Evolutionary conservation across 495 filamentous ascomycete species (phyloP).

Genomic region (Xylaria nigripes): DNA sequence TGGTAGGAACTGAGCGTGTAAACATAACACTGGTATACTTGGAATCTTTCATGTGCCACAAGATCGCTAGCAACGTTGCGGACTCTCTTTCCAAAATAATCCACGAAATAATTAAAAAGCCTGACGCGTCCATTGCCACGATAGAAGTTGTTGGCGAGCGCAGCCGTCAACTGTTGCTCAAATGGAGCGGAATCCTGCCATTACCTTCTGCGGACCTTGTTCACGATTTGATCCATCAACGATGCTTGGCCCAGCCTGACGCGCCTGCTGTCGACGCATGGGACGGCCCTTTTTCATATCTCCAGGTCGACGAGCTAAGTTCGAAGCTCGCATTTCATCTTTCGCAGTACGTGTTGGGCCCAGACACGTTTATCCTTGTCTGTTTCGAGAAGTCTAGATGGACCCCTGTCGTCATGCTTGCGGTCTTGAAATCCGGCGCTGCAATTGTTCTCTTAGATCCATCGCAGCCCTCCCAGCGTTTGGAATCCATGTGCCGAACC

Average conservation of each 20-base stretch:
- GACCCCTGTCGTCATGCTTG: slow-evolving; percentile 32
- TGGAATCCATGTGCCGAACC: slow-evolving; percentile 29
- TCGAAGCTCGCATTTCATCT: slow-evolving; percentile 23
- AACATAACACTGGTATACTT: neutral
- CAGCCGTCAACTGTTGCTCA: neutral
- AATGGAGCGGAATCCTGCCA: neutral
- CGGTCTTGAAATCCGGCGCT: slow-evolving; percentile 30
- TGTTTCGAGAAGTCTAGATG: slow-evolving; percentile 46
- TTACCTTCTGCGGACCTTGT: neutral
- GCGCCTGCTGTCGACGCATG: slow-evolving; percentile 30
- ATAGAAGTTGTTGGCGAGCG: neutral
- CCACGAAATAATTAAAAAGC: neutral
- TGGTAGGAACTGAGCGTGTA: neutral
- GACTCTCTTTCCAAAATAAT: neutral
- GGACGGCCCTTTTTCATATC: slow-evolving; percentile 33
- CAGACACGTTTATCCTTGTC: slow-evolving; percentile 44
- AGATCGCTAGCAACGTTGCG: neutral
- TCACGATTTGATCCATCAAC: neutral
- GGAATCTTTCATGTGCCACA: neutral
- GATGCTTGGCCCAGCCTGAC: slow-evolving; percentile 12
- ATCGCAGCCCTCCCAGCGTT: slow-evolving; percentile 19
- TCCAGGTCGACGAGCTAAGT: slow-evolving; percentile 26
- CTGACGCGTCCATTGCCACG: neutral
- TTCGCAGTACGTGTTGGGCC: slow-evolving; percentile 38
- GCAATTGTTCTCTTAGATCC: slow-evolving; percentile 22